phyloP scores from a whole-genome alignment of 306 rosid species.

The Cucumis cinereus region DNA sequence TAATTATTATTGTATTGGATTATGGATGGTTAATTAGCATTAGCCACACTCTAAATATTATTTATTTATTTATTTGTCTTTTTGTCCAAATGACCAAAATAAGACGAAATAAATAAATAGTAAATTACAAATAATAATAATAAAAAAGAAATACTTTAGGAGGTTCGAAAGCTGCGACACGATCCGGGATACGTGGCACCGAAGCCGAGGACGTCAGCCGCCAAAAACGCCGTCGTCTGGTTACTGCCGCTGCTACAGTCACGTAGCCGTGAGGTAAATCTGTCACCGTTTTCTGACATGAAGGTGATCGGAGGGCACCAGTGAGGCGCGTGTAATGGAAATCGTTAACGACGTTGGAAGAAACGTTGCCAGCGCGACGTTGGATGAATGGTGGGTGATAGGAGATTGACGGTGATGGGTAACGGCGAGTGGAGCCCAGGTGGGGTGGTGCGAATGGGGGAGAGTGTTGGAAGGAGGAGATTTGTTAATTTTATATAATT shows the following conservation, averaged over 20 bases:
- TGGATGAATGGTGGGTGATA: neutral
- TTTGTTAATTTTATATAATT: too few species aligned
- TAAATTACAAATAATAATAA: neutral
- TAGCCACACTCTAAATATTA: neutral
- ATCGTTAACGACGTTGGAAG: neutral
- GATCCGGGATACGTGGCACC: constrained; percentile 44
- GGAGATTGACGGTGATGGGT: constrained; percentile 9
- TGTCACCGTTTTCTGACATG: too few species aligned
- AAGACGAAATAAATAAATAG: neutral
- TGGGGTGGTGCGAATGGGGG: neutral
- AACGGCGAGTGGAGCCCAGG: constrained; percentile 18
- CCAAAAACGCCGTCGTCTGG: constrained; percentile 22
- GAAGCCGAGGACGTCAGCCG: constrained; percentile 12
- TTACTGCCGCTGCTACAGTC: constrained; percentile 3
- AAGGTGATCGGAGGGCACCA: neutral
- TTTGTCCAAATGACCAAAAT: neutral
- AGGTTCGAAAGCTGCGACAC: constrained; percentile 36
- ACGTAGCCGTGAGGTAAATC: neutral
- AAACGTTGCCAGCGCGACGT: constrained; percentile 3
- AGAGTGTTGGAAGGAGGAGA: neutral
- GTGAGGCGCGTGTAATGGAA: neutral
- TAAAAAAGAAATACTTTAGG: constrained; percentile 4
- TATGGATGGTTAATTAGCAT: neutral
- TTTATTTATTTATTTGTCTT: neutral
- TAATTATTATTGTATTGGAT: neutral